Percentiles rank a stretch among this genome's conserved stretches.
Conservation (phyloP, 1,284 basidiomycete genomes). For the Melampsora americana region DNA sequence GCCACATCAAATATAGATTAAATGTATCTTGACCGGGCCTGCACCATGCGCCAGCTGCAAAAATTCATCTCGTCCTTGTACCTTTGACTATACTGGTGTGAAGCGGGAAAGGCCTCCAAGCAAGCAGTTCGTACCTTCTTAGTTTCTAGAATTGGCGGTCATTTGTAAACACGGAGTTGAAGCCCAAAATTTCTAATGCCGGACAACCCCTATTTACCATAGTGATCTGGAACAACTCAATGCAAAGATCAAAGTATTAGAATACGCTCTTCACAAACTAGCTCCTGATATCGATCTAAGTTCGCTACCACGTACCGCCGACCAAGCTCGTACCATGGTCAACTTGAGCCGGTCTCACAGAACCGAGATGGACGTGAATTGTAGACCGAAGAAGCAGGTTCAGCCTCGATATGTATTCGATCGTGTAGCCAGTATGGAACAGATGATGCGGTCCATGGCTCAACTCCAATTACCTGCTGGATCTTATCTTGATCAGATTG, state of each 20-base stretch:
- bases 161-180: background rate
- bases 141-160: background rate
- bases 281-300: slow-evolving; percentile 28
- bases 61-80: slow-evolving; percentile 10
- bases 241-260: slow-evolving; percentile 14
- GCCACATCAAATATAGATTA: slow-evolving; percentile 6
- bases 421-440: background rate
- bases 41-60: slow-evolving; percentile 12
- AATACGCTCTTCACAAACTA: slow-evolving; percentile 14
- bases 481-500: background rate
- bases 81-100: slow-evolving; percentile 18
- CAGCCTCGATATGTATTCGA: background rate
- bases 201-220: background rate
- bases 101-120: slow-evolving; percentile 27
- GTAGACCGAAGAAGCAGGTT: background rate
- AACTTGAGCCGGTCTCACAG: background rate
- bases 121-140: slow-evolving; percentile 23
- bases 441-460: background rate
- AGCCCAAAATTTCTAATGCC: background rate
- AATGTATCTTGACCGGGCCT: slow-evolving; percentile 12
- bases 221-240: slow-evolving; percentile 36
- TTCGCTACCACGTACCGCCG: slow-evolving; percentile 23
- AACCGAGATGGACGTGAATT: background rate
- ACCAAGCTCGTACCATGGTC: slow-evolving; percentile 30
- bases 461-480: background rate